Evolutionary conservation across 257 asterid species (phyloP), one percentile per base, ranked within the genome.

Genomic region (Haberlea rhodopensis): DNA sequence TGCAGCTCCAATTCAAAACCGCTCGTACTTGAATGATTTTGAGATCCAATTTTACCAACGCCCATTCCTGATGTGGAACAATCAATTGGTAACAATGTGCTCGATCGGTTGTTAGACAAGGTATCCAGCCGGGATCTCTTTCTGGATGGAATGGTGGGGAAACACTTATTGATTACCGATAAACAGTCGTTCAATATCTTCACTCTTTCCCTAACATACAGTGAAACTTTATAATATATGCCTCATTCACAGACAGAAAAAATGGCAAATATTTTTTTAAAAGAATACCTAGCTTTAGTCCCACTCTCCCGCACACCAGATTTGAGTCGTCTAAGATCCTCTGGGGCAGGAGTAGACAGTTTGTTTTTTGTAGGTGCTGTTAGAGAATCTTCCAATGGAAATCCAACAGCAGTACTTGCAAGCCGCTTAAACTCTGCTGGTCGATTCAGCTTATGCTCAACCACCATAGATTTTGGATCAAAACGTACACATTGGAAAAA

Each of bases 81-180:
- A 73, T 91, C 96, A 78, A 71, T 68, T 54, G 96, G 53, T 62
- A 75, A 80, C 52, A 78, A 67, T 40, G 89, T 49, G 75, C 67
- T 81, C 48, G 94, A 74, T 62, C 91, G 84, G 65, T 91, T 96
- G 80, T 74, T 77, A 10, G 91, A 74, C 67, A 88, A 70, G 67
- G 85, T 73, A 74, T 86, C 98, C 57, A 85, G 67, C 66, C 95
- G 91, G 52, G 96, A 91, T 79, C 96, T 83, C 81, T 86, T 91
- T 86, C 84, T 79, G 72, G 89, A 85, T 19, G 96, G 90, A 58
- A 83, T 72, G 68, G 85, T 65, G 1, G 98, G 96, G 81, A 91
- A 88, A 66, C 87, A 85, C 71, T 91, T 88, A 82, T 85, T 84
- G 82, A 88, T 63, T 70, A 84, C 89, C 64, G 98, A 88, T 68